These are phyloP conservation scores for Fragaria iinumae DNA, from an alignment of 306 rosid genomes.

Conservation along the genomic window DNA sequence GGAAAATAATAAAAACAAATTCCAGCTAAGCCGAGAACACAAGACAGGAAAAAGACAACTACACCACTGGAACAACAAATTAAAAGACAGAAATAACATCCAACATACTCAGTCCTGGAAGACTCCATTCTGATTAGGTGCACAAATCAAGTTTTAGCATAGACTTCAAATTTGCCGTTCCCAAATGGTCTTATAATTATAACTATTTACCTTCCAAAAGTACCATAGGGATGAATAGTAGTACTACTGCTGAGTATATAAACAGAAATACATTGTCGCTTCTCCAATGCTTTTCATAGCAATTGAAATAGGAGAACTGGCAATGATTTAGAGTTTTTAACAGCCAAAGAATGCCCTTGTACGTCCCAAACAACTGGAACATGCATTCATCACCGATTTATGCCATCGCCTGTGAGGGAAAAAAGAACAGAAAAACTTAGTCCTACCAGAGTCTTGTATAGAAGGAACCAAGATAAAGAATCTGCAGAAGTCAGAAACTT, in stretches of 20 bases:
- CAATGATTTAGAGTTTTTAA: slow-evolving; percentile 65
- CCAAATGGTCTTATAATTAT: neutral
- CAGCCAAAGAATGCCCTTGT: slow-evolving; percentile 72
- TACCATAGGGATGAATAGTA: slow-evolving; percentile 6
- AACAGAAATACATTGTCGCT: neutral
- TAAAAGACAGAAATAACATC: too few relatives aligned
- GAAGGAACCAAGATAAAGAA: too few relatives aligned
- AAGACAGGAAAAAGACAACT: neutral
- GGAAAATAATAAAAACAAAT: neutral
- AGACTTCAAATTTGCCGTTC: neutral
- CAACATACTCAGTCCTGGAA: neutral
- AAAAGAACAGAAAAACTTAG: neutral
- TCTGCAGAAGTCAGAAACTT: too few relatives aligned
- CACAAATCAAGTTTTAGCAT: neutral
- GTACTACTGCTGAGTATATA: neutral
- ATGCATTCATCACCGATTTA: slow-evolving; percentile 73
- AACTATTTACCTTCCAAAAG: too few relatives aligned
- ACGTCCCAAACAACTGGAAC: slow-evolving; percentile 88
- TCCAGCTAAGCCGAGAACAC: too few relatives aligned
- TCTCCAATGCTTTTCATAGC: slow-evolving; percentile 79
- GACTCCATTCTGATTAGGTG: neutral
- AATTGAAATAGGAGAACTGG: slow-evolving; percentile 82
- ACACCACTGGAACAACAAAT: neutral
- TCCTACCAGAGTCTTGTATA: slow-evolving; percentile 13
- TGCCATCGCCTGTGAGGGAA: slow-evolving; percentile 57